These are phyloP conservation scores for Sordariomycetes sp. DNA, from an alignment of 2,329 filamentous ascomycete species.

Conservation along the genomic window DNA sequence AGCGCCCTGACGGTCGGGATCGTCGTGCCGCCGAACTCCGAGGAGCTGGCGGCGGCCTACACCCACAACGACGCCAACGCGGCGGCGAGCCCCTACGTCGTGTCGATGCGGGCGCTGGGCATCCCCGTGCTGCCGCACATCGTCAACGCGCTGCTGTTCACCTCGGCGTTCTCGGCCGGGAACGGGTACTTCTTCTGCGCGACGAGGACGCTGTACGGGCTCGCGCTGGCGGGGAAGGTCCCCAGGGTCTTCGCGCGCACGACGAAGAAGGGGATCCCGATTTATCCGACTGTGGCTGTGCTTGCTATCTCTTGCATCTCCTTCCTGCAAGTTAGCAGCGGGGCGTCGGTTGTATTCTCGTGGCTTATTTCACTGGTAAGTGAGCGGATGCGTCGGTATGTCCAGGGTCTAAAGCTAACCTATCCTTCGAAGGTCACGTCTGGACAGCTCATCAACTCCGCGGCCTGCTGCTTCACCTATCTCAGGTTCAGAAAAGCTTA, in stretches of 20 bases:
- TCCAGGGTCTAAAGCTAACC: no score
- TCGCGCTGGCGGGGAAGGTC: conserved; percentile 42
- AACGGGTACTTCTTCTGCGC: conserved; percentile 48
- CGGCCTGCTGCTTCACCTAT: conserved; percentile 44
- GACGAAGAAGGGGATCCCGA: conserved; percentile 42
- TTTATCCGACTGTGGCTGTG: conserved; percentile 36
- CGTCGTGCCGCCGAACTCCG: conserved; percentile 53
- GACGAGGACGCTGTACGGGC: conserved; percentile 43
- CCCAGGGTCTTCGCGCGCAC: conserved; percentile 38
- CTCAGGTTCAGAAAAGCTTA: conserved; percentile 45
- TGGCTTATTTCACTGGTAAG: conserved; percentile 38
- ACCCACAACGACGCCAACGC: conserved; percentile 30
- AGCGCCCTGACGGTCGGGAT: conserved; percentile 60
- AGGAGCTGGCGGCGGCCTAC: conserved; percentile 14
- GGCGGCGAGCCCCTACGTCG: conserved; percentile 54
- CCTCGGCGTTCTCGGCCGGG: conserved; percentile 47
- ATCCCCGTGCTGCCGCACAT: conserved; percentile 58
- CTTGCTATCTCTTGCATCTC: conserved; percentile 32
- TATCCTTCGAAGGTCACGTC: no score
- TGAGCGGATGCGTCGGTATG: no score
- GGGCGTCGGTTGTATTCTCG: conserved; percentile 26
- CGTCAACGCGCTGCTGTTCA: conserved; percentile 68
- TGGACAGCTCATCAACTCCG: conserved; percentile 35
- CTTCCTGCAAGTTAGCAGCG: conserved; percentile 30
- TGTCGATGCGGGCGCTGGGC: conserved; percentile 57